These are phyloP conservation scores for Aspergillus chevalieri DNA, from an alignment of 2,329 filamentous ascomycete species.

Conservation along the genomic window DNA sequence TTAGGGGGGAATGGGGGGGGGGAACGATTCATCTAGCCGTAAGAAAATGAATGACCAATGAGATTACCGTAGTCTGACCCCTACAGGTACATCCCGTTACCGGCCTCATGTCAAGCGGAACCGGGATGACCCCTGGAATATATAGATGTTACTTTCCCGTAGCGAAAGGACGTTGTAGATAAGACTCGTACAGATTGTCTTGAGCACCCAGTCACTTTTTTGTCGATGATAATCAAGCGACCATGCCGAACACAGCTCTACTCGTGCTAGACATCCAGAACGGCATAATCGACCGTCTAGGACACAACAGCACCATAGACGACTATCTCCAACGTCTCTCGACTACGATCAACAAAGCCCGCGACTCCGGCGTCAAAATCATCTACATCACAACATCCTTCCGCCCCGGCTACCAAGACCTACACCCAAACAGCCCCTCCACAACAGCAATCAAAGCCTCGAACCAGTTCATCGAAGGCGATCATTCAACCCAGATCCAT, in stretches of 20 bases:
- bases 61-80: too few species aligned
- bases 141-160: neutral
- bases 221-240: neutral
- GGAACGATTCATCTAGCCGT: neutral
- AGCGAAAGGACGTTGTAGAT: neutral
- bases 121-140: neutral
- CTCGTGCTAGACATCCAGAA: constrained; percentile 33
- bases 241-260: constrained; percentile 25
- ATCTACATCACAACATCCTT: constrained; percentile 31
- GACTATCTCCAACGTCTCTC: constrained; percentile 22
- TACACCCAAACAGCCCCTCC: constrained; percentile 18
- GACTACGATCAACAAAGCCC: constrained; percentile 16
- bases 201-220: too few species aligned
- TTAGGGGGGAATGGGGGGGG: too few species aligned
- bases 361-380: constrained; percentile 20
- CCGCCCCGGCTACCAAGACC: constrained; percentile 27
- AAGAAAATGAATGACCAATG: too few species aligned
- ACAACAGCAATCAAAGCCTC: constrained; percentile 10
- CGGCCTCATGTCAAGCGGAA: neutral
- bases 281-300: constrained; percentile 20
- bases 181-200: too few species aligned
- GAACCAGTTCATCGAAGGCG: constrained; percentile 20
- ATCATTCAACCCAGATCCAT: constrained; percentile 15
- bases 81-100: neutral
- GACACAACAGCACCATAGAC: constrained; percentile 4